Conservation (phyloP, 1,284 basidiomycete species). For the Megacollybia platyphylla region DNA sequence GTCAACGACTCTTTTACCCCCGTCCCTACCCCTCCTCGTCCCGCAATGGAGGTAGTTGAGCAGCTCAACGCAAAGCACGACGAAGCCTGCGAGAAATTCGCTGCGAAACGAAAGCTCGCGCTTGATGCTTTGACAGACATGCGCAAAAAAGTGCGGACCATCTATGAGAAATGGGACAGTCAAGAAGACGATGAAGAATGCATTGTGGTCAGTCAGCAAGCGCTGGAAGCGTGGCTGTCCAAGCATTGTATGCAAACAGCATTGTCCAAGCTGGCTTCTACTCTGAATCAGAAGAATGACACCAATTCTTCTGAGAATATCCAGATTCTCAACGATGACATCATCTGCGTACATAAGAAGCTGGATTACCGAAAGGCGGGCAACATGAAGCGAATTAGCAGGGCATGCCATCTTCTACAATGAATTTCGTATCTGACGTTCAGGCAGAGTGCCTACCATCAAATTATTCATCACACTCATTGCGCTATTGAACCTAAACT, state of each 20-base stretch:
- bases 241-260: conserved; percentile 18
- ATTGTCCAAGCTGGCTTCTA: background rate
- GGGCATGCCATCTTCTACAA: conserved; percentile 18
- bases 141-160: conserved; percentile 38
- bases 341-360: conserved; percentile 46
- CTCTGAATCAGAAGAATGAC: background rate
- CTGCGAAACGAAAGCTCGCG: conserved; percentile 32
- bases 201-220: conserved; percentile 44
- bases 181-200: conserved; percentile 31
- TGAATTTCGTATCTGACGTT: conserved; percentile 4
- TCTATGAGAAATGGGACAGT: conserved; percentile 55
- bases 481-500: conserved; percentile 34
- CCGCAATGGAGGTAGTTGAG: conserved; percentile 40
- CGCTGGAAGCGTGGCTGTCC: conserved; percentile 50
- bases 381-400: conserved; percentile 54
- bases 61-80: conserved; percentile 42
- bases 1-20: conserved; percentile 3
- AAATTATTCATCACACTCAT: conserved; percentile 30
- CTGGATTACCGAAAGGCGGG: conserved; percentile 43
- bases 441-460: conserved; percentile 32
- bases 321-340: conserved; percentile 19
- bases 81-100: conserved; percentile 36
- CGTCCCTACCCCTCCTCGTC: conserved; percentile 30
- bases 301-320: background rate
- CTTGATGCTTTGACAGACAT: conserved; percentile 32